Conservation (phyloP, 106 monocot species). For the Dioscorea dumetorum region DNA sequence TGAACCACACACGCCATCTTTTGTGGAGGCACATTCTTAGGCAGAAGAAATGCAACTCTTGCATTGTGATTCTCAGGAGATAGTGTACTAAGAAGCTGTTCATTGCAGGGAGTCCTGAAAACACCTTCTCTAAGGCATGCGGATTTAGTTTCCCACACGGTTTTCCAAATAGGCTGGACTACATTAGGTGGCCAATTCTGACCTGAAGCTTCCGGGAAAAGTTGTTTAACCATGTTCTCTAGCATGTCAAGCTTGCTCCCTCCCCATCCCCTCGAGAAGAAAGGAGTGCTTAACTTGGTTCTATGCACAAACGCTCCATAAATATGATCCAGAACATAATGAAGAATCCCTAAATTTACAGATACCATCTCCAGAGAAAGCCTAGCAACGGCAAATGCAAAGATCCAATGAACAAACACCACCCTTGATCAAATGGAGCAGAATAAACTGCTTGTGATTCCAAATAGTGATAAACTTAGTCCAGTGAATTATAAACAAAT, state of each 20-base stretch:
- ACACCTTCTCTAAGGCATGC: conserved; percentile 77
- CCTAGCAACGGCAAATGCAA: neutral
- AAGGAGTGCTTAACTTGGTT: conserved; percentile 75
- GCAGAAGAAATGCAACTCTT: conserved; percentile 82
- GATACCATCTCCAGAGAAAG: conserved; percentile 51
- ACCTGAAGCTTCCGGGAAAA: conserved; percentile 54
- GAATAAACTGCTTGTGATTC: no score
- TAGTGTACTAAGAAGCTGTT: conserved; percentile 57
- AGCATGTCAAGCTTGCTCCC: conserved; percentile 81
- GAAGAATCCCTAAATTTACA: conserved; percentile 69
- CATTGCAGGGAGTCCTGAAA: conserved; percentile 79
- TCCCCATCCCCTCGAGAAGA: conserved; percentile 98
- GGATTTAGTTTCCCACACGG: conserved; percentile 88
- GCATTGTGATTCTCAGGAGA: conserved; percentile 84
- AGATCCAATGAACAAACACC: neutral
- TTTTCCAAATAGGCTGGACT: conserved; percentile 75
- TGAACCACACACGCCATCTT: conserved; percentile 98
- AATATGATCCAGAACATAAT: conserved; percentile 90
- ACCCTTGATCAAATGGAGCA: no score
- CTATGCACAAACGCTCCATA: conserved; percentile 86
- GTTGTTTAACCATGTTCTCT: conserved; percentile 82
- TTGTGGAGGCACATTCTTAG: conserved; percentile 66
- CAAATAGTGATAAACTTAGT: no score
- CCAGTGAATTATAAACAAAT: no score
- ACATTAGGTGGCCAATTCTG: conserved; percentile 56